A percentile compares a stretch with the other conserved stretches of the same genome.
phyloP scores from a whole-genome alignment of 2,329 filamentous ascomycete genomes.

The Endoconidiophora polonica region DNA sequence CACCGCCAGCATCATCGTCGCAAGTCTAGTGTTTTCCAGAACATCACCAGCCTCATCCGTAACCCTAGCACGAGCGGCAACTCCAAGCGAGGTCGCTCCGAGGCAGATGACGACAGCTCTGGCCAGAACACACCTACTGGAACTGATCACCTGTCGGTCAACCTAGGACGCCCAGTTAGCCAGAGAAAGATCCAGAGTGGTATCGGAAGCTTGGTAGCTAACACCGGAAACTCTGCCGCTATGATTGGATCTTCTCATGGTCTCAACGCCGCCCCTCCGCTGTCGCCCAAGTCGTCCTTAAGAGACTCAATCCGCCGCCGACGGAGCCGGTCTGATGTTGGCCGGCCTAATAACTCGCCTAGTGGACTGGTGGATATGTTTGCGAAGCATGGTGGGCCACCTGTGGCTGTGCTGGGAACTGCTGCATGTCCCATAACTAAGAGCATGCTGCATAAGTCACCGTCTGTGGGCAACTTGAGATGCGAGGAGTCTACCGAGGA shows the following conservation, averaged over 20 bases:
- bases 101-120: not conserved
- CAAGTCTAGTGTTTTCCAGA: constrained; percentile 22
- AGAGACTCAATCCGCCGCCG: constrained; percentile 29
- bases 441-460: not conserved
- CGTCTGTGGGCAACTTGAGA: not conserved
- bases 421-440: not conserved
- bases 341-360: constrained; percentile 25
- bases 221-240: constrained; percentile 37
- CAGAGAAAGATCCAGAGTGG: constrained; percentile 34
- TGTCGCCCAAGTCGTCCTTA: constrained; percentile 37
- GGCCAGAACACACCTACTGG: constrained; percentile 5
- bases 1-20: constrained; percentile 25
- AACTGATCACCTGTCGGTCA: constrained; percentile 20
- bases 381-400: constrained; percentile 36
- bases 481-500: constrained; percentile 39
- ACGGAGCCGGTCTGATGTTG: constrained; percentile 37
- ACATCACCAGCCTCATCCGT: constrained; percentile 28
- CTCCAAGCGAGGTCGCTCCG: constrained; percentile 2
- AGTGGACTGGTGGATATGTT: constrained; percentile 33
- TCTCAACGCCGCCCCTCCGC: constrained; percentile 26
- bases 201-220: constrained; percentile 41
- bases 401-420: constrained; percentile 23
- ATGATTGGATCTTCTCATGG: constrained; percentile 40
- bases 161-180: constrained; percentile 35
- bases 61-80: constrained; percentile 27